Percentiles rank a stretch among this genome's conserved stretches.
Evolutionary conservation across 768 basidiomycete species (phyloP).

Genomic region (Agaricus subrufescens): DNA sequence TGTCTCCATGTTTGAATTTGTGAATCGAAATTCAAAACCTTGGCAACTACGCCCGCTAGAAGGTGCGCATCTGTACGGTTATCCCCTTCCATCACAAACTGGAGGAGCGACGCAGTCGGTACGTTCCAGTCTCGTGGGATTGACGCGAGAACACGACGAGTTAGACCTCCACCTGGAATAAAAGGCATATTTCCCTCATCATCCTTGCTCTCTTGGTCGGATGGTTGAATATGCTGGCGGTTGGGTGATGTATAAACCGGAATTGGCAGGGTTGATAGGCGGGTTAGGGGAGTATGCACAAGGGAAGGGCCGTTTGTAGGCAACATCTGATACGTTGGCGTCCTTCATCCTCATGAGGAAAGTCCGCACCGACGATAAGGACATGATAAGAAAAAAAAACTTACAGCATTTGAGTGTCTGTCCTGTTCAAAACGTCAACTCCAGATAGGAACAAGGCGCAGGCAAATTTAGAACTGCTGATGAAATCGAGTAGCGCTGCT

Average conservation of each 20-base stretch:
- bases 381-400: conserved; percentile 16
- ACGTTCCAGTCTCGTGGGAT: conserved; percentile 45
- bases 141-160: conserved; percentile 58
- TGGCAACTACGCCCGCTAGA: conserved; percentile 50
- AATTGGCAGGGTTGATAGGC: conserved; percentile 43
- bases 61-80: conserved; percentile 68
- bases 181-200: conserved; percentile 48
- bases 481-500: conserved; percentile 50
- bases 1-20: conserved; percentile 45
- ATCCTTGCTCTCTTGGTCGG: conserved; percentile 16
- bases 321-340: conserved; percentile 57
- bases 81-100: conserved; percentile 81
- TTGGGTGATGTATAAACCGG: conserved; percentile 50
- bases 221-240: conserved; percentile 24
- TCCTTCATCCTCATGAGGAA: conserved; percentile 31
- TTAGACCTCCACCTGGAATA: conserved; percentile 76
- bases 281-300: conserved; percentile 36
- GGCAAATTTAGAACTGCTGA: conserved; percentile 41
- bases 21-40: conserved; percentile 36
- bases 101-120: conserved; percentile 57
- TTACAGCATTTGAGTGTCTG: conserved; percentile 76
- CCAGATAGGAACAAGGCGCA: conserved; percentile 66
- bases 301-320: conserved; percentile 42
- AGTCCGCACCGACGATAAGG: background rate
- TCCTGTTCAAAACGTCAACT: conserved; percentile 68